Percentiles rank a stretch among this genome's conserved stretches.
phyloP scores from a whole-genome alignment of 2,329 filamentous ascomycete genomes.

The Apiospora aurea region DNA sequence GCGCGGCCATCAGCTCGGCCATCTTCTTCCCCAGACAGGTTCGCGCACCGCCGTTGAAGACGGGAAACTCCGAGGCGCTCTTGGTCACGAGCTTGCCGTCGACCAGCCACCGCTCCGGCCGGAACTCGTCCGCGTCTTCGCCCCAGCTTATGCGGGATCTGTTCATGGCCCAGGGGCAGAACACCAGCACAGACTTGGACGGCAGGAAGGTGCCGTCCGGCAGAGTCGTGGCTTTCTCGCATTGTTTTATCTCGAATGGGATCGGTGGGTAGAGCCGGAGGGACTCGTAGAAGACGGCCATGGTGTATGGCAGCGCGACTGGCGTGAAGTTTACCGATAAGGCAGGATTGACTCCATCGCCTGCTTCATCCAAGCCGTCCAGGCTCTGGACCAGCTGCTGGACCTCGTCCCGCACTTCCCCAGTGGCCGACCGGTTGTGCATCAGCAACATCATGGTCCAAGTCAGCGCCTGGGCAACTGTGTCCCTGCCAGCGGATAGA shows the following conservation, averaged over 20 bases:
- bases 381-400: slow-evolving; percentile 33
- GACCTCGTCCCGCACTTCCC: slow-evolving; percentile 53
- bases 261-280: slow-evolving; percentile 69
- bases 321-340: slow-evolving; percentile 50
- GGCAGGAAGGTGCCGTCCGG: slow-evolving; percentile 68
- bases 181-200: slow-evolving; percentile 61
- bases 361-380: slow-evolving; percentile 22
- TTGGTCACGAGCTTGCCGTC: slow-evolving; percentile 51
- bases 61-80: slow-evolving; percentile 64
- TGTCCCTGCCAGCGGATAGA: slow-evolving; percentile 69
- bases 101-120: slow-evolving; percentile 63
- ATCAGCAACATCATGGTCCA: slow-evolving; percentile 70
- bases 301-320: slow-evolving; percentile 59
- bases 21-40: slow-evolving; percentile 69
- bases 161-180: slow-evolving; percentile 71
- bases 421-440: slow-evolving; percentile 51
- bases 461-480: slow-evolving; percentile 69
- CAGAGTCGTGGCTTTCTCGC: slow-evolving; percentile 56
- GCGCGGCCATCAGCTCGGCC: slow-evolving; percentile 66
- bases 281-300: slow-evolving; percentile 68
- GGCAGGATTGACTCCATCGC: slow-evolving; percentile 24
- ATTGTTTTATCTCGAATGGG: slow-evolving; percentile 71
- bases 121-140: slow-evolving; percentile 60
- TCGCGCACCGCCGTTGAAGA: slow-evolving; percentile 70
- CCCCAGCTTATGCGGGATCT: slow-evolving; percentile 64